Evolutionary conservation across 352 stramenopile genomes (phyloP), one percentile per base, ranked within the genome.

Genomic region (Pythium periplocum): DNA sequence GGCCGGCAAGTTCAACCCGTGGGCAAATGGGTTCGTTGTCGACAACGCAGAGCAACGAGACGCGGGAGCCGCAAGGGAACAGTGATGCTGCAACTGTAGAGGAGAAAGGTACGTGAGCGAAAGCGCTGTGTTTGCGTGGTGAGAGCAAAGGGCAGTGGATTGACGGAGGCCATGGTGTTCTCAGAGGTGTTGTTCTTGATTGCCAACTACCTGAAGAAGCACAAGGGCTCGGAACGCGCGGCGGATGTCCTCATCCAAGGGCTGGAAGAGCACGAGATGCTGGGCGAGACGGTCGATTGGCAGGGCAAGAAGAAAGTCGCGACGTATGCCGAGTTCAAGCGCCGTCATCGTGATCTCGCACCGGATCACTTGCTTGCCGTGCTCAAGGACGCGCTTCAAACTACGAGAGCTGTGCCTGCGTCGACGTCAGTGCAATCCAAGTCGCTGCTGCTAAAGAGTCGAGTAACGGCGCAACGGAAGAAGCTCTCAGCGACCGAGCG

Each of bases 181-280:
- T 11, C 40, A 69, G 85, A 95, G 65, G 70, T 95, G 33, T 82
- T 84, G 51, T 95, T 93, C 65, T 66, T 95, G 48, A 89, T 95
- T 55, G 85, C 85, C 1, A 81, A 93, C 57, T 95, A 90, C 57
- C 51, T 95, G 30, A 86, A 86, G 59, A 84, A 83, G 35, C 71
- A 64, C 1, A 82, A 76, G 2, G 60, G 67, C 40, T 95, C 81
- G 36, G 59, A 73, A 37, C 77, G 78, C 36, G 79, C 85, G 3
- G 85, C 85, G 0, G 70, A 85, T 34, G 51, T 60, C 46, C 52
- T 95, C 33, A 88, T 93, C 41, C 57, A 76, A 26, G 85, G 92
- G 53, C 53, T 95, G 54, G 57, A 68, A 3, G 62, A 80, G 35
- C 68, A 86, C 36, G 56, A 80, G 61, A 48, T 93, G 48, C 59